phyloP scores from a whole-genome alignment of 1,139 yeast species.

The Magnusiomyces clavatus region DNA sequence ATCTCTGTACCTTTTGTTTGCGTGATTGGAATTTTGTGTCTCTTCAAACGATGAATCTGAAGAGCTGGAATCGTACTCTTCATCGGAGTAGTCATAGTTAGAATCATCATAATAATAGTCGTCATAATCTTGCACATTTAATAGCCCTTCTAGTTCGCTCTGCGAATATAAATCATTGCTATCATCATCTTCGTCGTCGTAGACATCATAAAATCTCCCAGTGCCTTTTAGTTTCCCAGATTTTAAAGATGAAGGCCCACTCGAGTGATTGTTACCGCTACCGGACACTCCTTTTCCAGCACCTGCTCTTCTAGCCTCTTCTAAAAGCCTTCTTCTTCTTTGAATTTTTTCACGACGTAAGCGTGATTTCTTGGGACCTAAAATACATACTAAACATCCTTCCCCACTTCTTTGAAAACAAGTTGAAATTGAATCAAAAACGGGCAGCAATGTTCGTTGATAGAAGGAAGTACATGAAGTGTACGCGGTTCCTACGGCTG shows the following conservation, averaged over 20 bases:
- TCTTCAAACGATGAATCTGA: not conserved
- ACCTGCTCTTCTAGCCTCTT: too few species aligned
- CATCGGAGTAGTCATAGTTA: not conserved
- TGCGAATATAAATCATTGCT: constrained; percentile 19
- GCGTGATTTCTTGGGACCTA: too few species aligned
- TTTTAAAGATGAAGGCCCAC: not conserved
- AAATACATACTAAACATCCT: not conserved
- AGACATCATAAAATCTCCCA: constrained; percentile 24
- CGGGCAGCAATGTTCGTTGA: constrained; percentile 19
- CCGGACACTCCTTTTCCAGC: too few species aligned
- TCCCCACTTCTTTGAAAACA: not conserved
- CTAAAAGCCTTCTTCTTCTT: too few species aligned
- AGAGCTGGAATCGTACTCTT: not conserved
- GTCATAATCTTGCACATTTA: constrained; percentile 15
- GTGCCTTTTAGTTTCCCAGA: not conserved
- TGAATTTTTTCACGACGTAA: too few species aligned
- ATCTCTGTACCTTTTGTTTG: not conserved
- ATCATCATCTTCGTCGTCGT: constrained; percentile 22
- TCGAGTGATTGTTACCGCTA: not conserved
- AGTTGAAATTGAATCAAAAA: constrained; percentile 9
- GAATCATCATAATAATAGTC: not conserved
- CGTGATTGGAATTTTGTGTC: too few species aligned
- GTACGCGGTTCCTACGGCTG: constrained; percentile 26
- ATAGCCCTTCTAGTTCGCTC: constrained; percentile 25
- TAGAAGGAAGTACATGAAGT: constrained; percentile 21